phyloP scores from a whole-genome alignment of 225 moss, liverwort and hornwort genomes.

The Marchantia paleacea region DNA sequence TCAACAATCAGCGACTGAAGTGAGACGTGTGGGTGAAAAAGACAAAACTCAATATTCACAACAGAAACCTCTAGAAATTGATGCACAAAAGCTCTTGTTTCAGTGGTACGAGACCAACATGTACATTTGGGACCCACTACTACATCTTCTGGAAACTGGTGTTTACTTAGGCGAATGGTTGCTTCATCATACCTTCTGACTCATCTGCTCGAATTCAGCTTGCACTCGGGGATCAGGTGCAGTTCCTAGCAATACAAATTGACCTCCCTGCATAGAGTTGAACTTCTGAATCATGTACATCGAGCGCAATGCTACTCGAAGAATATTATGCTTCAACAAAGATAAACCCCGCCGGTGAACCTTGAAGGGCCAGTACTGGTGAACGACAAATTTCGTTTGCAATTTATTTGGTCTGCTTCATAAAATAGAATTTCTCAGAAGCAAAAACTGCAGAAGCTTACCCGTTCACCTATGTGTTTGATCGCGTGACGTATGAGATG shows the following conservation, averaged over 20 bases:
- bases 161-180: not conserved
- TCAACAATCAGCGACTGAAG: not conserved
- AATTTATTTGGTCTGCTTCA: not conserved
- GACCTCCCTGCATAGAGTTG: constrained; percentile 38
- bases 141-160: not conserved
- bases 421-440: not conserved
- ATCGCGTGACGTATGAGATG: constrained; percentile 52
- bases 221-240: constrained; percentile 45
- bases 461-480: constrained; percentile 33
- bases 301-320: not conserved
- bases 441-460: constrained; percentile 13
- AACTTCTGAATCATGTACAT: constrained; percentile 1
- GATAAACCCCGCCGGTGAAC: not conserved
- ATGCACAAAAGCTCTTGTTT: no score
- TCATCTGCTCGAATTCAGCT: constrained; percentile 42
- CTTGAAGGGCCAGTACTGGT: not conserved
- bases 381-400: not conserved
- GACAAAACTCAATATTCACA: no score
- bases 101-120: not conserved
- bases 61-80: no score
- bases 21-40: no score
- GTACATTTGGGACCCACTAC: not conserved
- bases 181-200: constrained; percentile 25
- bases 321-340: not conserved
- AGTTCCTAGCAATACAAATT: constrained; percentile 46